These are phyloP conservation scores for Chalciporus pseudorubinellus DNA, from an alignment of 768 basidiomycete genomes.

Conservation along the genomic window DNA sequence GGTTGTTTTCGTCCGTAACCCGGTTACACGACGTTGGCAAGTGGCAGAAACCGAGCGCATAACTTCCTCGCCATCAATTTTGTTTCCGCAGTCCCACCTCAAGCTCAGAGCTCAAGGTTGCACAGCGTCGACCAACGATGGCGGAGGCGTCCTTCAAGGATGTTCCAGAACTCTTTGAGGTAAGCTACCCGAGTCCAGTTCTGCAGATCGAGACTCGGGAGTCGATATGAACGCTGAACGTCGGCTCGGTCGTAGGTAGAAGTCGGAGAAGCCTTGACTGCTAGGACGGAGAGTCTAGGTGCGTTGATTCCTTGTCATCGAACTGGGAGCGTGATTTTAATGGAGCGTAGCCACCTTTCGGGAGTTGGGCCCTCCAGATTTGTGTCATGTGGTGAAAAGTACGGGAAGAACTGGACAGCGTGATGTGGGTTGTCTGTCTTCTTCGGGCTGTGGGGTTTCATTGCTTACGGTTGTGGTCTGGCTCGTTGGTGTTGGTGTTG, in stretches of 20 bases:
- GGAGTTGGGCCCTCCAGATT: slow-evolving; percentile 95
- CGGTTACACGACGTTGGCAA: background rate
- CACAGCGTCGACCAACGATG: slow-evolving; percentile 35
- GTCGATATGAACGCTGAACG: background rate
- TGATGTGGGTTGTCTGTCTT: slow-evolving; percentile 58
- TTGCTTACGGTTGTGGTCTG: too few relatives aligned
- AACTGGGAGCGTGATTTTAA: too few relatives aligned
- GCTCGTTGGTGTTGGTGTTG: too few relatives aligned
- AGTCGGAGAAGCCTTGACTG: slow-evolving; percentile 83
- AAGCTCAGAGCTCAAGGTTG: background rate
- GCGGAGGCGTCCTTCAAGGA: slow-evolving; percentile 84
- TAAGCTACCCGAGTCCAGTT: slow-evolving; percentile 30
- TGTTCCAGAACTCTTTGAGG: slow-evolving; percentile 96
- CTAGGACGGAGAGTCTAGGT: slow-evolving; percentile 92
- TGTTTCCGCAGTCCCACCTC: background rate
- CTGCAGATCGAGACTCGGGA: background rate
- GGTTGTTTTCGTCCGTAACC: background rate
- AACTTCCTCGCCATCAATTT: background rate
- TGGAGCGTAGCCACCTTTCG: slow-evolving; percentile 76
- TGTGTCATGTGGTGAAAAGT: slow-evolving; percentile 94
- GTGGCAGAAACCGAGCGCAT: background rate
- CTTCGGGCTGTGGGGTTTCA: background rate
- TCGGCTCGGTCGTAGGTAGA: slow-evolving; percentile 55
- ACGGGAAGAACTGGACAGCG: slow-evolving; percentile 79
- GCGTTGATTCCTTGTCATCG: slow-evolving; percentile 28